These are phyloP conservation scores for Posidonia australis DNA, from an alignment of 106 monocot species.

Conservation along the genomic window DNA sequence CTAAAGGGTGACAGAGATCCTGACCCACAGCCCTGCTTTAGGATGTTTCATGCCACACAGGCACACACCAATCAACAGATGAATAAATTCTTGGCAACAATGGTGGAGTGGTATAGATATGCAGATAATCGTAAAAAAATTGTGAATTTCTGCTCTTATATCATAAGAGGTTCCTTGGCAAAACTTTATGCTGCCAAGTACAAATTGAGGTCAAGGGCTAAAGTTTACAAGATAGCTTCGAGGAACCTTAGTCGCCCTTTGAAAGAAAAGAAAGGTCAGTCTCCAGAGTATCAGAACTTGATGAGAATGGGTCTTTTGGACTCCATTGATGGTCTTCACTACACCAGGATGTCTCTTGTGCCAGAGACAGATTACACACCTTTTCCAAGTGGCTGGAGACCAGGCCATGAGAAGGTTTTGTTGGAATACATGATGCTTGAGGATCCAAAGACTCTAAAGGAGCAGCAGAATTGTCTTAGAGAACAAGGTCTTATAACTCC, in stretches of 20 bases:
- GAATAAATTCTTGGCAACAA: slow-evolving; percentile 87
- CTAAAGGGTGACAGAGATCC: slow-evolving; percentile 92
- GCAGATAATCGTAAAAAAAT: slow-evolving; percentile 96
- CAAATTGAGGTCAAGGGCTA: slow-evolving; percentile 88
- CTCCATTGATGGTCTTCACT: slow-evolving; percentile 84
- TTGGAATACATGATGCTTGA: slow-evolving; percentile 69
- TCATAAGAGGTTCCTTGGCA: slow-evolving; percentile 81
- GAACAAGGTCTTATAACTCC: slow-evolving; percentile 81
- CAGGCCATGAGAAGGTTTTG: slow-evolving; percentile 78
- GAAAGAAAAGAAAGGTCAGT: slow-evolving; percentile 93
- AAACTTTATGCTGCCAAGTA: slow-evolving; percentile 99
- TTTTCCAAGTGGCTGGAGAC: slow-evolving; percentile 70
- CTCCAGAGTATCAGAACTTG: slow-evolving; percentile 84
- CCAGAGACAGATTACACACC: slow-evolving; percentile 94
- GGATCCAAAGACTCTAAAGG: slow-evolving; percentile 54
- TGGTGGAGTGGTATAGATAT: slow-evolving; percentile 91
- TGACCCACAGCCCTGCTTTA: slow-evolving; percentile 92
- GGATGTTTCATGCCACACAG: slow-evolving; percentile 98
- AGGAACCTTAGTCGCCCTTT: slow-evolving; percentile 83
- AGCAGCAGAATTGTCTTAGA: slow-evolving; percentile 38
- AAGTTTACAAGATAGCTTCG: slow-evolving; percentile 70
- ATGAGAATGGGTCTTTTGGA: slow-evolving; percentile 91
- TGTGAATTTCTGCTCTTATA: slow-evolving; percentile 95
- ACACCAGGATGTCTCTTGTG: slow-evolving; percentile 81
- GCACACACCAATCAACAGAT: slow-evolving; percentile 95